Percentiles rank a stretch among this genome's conserved stretches.
Conservation (phyloP, 2,329 filamentous ascomycete species). For the Aureobasidium sp. region DNA sequence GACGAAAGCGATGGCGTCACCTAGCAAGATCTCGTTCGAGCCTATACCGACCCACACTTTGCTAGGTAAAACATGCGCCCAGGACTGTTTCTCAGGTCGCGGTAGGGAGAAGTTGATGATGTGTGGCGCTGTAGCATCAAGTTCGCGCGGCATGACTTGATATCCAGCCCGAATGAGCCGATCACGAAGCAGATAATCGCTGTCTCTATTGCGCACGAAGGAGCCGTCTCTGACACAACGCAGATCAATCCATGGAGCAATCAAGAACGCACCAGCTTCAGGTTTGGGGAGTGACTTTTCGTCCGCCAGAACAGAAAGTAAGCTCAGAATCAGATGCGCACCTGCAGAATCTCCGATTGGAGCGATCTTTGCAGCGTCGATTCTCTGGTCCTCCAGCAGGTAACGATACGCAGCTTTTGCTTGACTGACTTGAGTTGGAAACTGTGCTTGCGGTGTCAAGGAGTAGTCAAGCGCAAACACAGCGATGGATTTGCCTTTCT, state of each 20-base stretch:
- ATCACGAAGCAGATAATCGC: neutral
- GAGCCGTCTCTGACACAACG: conserved; percentile 3
- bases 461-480: conserved; percentile 12
- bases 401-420: conserved; percentile 9
- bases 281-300: neutral
- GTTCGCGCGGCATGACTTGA: neutral
- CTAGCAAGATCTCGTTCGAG: neutral
- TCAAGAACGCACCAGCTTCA: neutral
- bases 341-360: neutral
- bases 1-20: conserved; percentile 4
- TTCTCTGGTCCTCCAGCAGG: neutral
- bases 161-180: neutral
- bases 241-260: conserved; percentile 11
- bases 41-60: conserved; percentile 10
- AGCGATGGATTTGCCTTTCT: neutral
- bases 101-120: neutral
- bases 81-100: neutral
- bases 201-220: neutral
- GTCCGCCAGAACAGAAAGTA: neutral
- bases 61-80: neutral
- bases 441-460: conserved; percentile 9
- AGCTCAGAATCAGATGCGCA: neutral
- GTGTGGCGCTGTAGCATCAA: neutral
- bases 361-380: conserved; percentile 1
- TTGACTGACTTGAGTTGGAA: conserved; percentile 1